Conservation (phyloP, 345 rosid genomes). For the Ailanthus altissimus region DNA sequence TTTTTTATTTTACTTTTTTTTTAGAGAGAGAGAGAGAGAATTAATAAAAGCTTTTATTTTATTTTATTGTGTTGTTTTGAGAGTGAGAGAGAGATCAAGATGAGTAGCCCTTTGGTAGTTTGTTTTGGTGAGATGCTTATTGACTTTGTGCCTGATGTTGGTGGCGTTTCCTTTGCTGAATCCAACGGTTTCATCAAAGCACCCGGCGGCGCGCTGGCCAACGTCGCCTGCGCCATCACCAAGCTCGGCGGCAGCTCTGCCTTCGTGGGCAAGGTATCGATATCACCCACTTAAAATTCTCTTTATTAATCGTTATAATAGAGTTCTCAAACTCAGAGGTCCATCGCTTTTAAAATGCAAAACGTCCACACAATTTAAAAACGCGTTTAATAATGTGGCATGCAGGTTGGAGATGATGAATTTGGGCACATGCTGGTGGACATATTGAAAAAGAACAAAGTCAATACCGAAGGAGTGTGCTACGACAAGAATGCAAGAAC, state of each 20-base stretch:
- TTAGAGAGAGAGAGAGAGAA: too few species aligned
- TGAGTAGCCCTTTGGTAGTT: constrained; percentile 36
- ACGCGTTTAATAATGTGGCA: background rate
- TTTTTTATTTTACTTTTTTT: background rate
- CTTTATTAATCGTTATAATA: too few species aligned
- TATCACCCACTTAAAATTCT: background rate
- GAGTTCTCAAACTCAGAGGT: too few species aligned
- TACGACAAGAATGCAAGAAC: constrained; percentile 64
- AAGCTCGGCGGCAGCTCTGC: constrained; percentile 69
- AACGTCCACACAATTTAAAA: too few species aligned
- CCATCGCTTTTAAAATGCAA: too few species aligned
- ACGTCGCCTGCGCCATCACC: constrained; percentile 75
- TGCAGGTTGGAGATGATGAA: constrained; percentile 70
- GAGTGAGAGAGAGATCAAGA: background rate
- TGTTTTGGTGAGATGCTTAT: constrained; percentile 80
- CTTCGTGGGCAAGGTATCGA: constrained; percentile 75
- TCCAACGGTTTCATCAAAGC: constrained; percentile 67
- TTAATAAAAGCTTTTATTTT: background rate
- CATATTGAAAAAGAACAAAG: constrained; percentile 56
- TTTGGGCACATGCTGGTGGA: constrained; percentile 72
- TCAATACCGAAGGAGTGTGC: constrained; percentile 57
- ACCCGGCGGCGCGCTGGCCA: constrained; percentile 80
- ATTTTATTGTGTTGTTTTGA: background rate
- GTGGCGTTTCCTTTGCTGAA: constrained; percentile 72
- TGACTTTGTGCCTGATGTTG: constrained; percentile 69